Evolutionary conservation across 1,284 basidiomycete species (phyloP).

Genomic region (Sanghuangporus baumii): DNA sequence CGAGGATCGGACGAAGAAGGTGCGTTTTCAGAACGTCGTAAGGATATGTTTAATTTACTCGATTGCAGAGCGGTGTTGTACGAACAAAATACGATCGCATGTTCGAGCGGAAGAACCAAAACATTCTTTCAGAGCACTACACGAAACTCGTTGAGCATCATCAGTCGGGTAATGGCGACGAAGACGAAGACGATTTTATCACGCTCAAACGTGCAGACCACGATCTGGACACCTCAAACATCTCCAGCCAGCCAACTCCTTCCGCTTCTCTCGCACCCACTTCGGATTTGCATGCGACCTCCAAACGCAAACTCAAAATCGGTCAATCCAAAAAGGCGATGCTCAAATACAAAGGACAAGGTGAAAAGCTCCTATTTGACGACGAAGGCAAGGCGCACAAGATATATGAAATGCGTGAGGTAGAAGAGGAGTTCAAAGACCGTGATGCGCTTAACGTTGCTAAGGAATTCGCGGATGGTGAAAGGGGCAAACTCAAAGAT

Average conservation of each 20-base stretch:
- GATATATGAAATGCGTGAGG: constrained; percentile 75
- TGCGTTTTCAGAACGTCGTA: neutral
- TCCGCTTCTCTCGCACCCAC: constrained; percentile 24
- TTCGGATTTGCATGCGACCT: constrained; percentile 31
- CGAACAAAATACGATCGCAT: constrained; percentile 97
- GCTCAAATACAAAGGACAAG: constrained; percentile 55
- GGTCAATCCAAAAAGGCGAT: constrained; percentile 75
- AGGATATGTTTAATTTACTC: constrained; percentile 1
- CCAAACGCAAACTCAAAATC: constrained; percentile 62
- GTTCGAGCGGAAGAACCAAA: constrained; percentile 96
- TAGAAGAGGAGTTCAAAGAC: constrained; percentile 60
- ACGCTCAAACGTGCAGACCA: constrained; percentile 91
- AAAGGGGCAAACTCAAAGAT: constrained; percentile 64
- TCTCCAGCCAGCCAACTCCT: constrained; percentile 12
- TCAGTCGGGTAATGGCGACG: constrained; percentile 36
- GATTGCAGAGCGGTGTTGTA: constrained; percentile 36
- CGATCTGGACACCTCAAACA: constrained; percentile 42
- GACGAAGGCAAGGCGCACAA: constrained; percentile 78
- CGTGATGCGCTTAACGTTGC: constrained; percentile 55
- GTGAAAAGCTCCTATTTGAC: constrained; percentile 79
- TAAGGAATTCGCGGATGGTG: constrained; percentile 47
- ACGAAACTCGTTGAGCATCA: constrained; percentile 77
- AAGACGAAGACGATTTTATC: constrained; percentile 83
- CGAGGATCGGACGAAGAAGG: constrained; percentile 7
- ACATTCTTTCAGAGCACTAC: constrained; percentile 90